Evolutionary conservation across 805 yeast genomes (phyloP).

Genomic region (Kockiozyma suomiensis): DNA sequence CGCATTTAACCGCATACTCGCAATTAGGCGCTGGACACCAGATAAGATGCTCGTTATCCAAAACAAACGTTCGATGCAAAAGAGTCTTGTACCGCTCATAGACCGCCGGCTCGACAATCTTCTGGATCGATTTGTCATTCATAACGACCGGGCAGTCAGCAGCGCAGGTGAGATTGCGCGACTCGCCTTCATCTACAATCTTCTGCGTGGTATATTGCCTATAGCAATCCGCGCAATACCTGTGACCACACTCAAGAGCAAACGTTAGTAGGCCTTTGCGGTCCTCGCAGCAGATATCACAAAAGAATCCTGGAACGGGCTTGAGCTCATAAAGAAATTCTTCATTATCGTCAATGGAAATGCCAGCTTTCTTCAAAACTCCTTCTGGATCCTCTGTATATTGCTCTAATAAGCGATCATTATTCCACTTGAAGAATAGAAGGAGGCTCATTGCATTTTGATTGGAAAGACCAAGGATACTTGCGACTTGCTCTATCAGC

Average conservation of each 20-base stretch:
- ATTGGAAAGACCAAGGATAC: constrained; percentile 45
- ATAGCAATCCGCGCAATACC: constrained; percentile 72
- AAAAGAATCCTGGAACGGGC: constrained; percentile 46
- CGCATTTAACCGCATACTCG: constrained; percentile 54
- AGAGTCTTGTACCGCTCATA: constrained; percentile 36
- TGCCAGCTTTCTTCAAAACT: constrained; percentile 45
- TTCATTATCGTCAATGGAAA: constrained; percentile 30
- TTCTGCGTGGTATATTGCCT: constrained; percentile 56
- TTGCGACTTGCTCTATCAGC: constrained; percentile 44
- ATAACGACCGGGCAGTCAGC: constrained; percentile 56
- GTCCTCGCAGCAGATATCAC: constrained; percentile 76
- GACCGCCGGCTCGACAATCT: constrained; percentile 41
- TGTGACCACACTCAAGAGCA: constrained; percentile 68
- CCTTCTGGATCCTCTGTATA: constrained; percentile 51
- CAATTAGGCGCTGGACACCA: constrained; percentile 92
- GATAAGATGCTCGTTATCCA: constrained; percentile 52
- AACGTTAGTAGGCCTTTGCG: constrained; percentile 47
- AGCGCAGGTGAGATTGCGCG: constrained; percentile 61
- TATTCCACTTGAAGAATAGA: constrained; percentile 60
- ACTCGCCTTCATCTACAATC: constrained; percentile 42
- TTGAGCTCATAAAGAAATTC: constrained; percentile 32
- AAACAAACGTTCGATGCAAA: constrained; percentile 51
- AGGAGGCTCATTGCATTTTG: constrained; percentile 51
- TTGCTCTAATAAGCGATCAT: constrained; percentile 57
- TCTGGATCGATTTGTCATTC: constrained; percentile 41